Conservation (phyloP, 148 eudicot species). For the Persicaria maculosa region DNA sequence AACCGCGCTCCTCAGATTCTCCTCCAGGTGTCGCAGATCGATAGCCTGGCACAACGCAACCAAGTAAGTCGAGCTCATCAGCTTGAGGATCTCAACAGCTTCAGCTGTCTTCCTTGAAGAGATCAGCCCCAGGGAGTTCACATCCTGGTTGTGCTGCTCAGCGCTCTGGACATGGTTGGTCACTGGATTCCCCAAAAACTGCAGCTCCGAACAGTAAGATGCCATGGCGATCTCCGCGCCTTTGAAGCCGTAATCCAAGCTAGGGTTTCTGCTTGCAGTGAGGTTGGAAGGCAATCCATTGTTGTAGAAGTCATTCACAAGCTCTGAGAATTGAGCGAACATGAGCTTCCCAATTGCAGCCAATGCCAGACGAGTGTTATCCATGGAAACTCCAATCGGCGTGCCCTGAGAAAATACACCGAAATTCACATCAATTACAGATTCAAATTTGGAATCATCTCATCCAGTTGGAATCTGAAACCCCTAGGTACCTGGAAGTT, state of each 20-base stretch:
- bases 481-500: slow-evolving; percentile 32
- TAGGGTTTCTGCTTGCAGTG: slow-evolving; percentile 72
- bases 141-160: slow-evolving; percentile 92
- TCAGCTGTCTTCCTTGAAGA: slow-evolving; percentile 75
- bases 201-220: slow-evolving; percentile 80
- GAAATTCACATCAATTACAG: not conserved
- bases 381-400: slow-evolving; percentile 92
- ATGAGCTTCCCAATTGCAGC: slow-evolving; percentile 75
- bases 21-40: slow-evolving; percentile 73
- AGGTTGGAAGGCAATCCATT: slow-evolving; percentile 82
- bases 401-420: slow-evolving; percentile 41
- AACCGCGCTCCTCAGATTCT: slow-evolving; percentile 47
- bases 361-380: slow-evolving; percentile 62
- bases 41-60: slow-evolving; percentile 76
- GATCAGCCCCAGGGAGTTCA: slow-evolving; percentile 78
- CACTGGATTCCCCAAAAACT: slow-evolving; percentile 72
- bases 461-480: not conserved
- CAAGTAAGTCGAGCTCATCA: slow-evolving; percentile 69
- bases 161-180: slow-evolving; percentile 91
- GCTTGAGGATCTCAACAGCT: slow-evolving; percentile 71
- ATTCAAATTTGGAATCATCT: not conserved
- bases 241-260: slow-evolving; percentile 87
- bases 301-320: slow-evolving; percentile 80
- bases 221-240: slow-evolving; percentile 94
- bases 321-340: slow-evolving; percentile 85